Conservation (phyloP, 2,329 filamentous ascomycete genomes). For the Epicoccum sorghinum region DNA sequence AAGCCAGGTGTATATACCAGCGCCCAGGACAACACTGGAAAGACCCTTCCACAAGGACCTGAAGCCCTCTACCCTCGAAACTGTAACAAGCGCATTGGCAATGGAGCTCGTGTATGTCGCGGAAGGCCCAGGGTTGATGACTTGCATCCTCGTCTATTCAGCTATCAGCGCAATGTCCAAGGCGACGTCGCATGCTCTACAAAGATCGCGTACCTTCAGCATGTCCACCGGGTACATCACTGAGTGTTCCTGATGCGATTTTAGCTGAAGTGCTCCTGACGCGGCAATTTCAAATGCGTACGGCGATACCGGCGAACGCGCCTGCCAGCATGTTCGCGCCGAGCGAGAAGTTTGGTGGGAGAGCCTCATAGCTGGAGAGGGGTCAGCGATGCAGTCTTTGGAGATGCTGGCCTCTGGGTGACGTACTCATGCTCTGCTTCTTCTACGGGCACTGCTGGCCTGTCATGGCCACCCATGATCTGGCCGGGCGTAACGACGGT, state of each 20-base stretch:
- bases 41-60: slow-evolving; percentile 94
- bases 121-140: slow-evolving; percentile 81
- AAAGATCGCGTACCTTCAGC: slow-evolving; percentile 75
- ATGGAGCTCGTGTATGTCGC: slow-evolving; percentile 82
- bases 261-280: slow-evolving; percentile 27
- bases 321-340: slow-evolving; percentile 94
- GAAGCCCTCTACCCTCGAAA: slow-evolving; percentile 87
- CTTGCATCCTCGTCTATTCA: slow-evolving; percentile 91
- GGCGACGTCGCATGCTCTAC: neutral
- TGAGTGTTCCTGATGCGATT: slow-evolving; percentile 78
- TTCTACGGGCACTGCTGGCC: slow-evolving; percentile 41
- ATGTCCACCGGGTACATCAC: slow-evolving; percentile 99
- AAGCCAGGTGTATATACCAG: slow-evolving; percentile 63
- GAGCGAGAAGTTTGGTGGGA: slow-evolving; percentile 93
- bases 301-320: slow-evolving; percentile 94
- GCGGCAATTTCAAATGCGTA: slow-evolving; percentile 55
- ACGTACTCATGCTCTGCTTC: slow-evolving; percentile 50
- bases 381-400: slow-evolving; percentile 30
- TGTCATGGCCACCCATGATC: slow-evolving; percentile 51
- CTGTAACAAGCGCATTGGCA: slow-evolving; percentile 89
- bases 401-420: slow-evolving; percentile 18
- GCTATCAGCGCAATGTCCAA: slow-evolving; percentile 27
- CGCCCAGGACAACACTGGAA: slow-evolving; percentile 93
- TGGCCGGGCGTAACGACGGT: slow-evolving; percentile 43
- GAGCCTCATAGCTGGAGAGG: slow-evolving; percentile 76